phyloP scores from a whole-genome alignment of 441 rosid genomes.

The Pelargonium cotyledonis region DNA sequence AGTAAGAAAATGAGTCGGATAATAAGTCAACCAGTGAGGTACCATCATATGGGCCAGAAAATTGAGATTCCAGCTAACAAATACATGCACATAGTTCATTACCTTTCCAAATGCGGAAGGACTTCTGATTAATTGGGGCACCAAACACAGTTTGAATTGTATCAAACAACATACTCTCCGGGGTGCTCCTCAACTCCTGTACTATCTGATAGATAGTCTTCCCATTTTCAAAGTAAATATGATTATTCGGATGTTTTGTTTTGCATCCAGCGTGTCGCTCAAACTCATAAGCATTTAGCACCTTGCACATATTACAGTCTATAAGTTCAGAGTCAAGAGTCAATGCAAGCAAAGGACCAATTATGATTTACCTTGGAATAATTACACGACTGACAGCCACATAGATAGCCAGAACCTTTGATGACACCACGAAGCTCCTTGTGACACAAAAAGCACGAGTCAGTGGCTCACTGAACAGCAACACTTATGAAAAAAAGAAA shows the following conservation, averaged over 20 bases:
- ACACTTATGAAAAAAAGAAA: constrained; percentile 4
- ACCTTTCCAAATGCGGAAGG: constrained; percentile 70
- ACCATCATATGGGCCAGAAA: constrained; percentile 24
- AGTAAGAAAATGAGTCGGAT: constrained; percentile 8
- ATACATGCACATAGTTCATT: not conserved
- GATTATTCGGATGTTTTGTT: constrained; percentile 77
- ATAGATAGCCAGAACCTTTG: constrained; percentile 71
- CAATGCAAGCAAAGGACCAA: not conserved
- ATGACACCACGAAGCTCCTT: constrained; percentile 59
- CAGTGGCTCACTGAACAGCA: constrained; percentile 4
- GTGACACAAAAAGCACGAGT: constrained; percentile 15
- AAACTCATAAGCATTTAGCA: constrained; percentile 65
- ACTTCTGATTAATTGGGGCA: constrained; percentile 66
- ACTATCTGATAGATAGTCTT: constrained; percentile 69
- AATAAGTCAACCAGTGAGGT: not conserved
- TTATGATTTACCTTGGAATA: constrained; percentile 44
- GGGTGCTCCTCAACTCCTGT: constrained; percentile 64
- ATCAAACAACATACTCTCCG: constrained; percentile 49
- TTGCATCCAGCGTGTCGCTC: constrained; percentile 74
- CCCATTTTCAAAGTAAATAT: constrained; percentile 66
- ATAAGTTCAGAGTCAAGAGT: constrained; percentile 7
- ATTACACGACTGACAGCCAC: constrained; percentile 58
- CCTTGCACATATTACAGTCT: constrained; percentile 29
- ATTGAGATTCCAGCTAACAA: constrained; percentile 36
- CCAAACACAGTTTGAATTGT: constrained; percentile 53